A percentile compares a stretch with the other conserved stretches of the same genome.
Conservation (phyloP, 1,284 basidiomycete genomes). For the Leucoagaricus sp. region DNA sequence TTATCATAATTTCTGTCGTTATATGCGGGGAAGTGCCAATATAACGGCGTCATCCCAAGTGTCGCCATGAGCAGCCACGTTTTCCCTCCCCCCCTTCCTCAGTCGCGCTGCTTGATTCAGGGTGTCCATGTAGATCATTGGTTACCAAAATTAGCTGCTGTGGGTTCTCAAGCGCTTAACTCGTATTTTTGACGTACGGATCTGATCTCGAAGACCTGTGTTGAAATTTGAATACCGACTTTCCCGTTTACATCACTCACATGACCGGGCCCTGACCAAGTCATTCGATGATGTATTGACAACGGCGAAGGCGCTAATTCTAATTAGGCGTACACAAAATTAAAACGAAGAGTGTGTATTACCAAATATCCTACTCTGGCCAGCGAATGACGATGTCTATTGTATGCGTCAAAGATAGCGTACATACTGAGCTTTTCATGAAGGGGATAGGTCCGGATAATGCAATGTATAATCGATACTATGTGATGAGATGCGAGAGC, state of each 20-base stretch:
- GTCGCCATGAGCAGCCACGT: not conserved
- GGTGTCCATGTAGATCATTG: not conserved
- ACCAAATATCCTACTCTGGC: too few species aligned
- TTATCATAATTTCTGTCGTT: not conserved
- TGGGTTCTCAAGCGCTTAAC: not conserved
- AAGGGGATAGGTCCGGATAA: not conserved
- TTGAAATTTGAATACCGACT: not conserved
- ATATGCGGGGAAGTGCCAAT: slow-evolving; percentile 1
- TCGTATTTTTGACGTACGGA: slow-evolving; percentile 9
- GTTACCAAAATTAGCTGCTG: not conserved
- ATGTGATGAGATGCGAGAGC: not conserved
- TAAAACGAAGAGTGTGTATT: too few species aligned
- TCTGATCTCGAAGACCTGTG: not conserved
- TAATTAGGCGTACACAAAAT: too few species aligned
- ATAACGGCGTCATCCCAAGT: not conserved
- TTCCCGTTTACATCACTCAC: not conserved
- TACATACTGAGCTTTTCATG: too few species aligned
- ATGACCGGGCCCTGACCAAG: too few species aligned
- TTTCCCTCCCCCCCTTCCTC: not conserved
- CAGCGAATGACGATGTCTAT: too few species aligned
- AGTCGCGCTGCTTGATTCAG: not conserved
- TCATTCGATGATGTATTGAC: too few species aligned
- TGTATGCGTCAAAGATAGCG: too few species aligned
- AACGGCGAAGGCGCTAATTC: too few species aligned
- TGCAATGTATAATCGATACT: not conserved